Evolutionary conservation across 768 basidiomycete genomes (phyloP), one percentile per base, ranked within the genome.

Genomic region (Porpolomopsis calyptriformis): DNA sequence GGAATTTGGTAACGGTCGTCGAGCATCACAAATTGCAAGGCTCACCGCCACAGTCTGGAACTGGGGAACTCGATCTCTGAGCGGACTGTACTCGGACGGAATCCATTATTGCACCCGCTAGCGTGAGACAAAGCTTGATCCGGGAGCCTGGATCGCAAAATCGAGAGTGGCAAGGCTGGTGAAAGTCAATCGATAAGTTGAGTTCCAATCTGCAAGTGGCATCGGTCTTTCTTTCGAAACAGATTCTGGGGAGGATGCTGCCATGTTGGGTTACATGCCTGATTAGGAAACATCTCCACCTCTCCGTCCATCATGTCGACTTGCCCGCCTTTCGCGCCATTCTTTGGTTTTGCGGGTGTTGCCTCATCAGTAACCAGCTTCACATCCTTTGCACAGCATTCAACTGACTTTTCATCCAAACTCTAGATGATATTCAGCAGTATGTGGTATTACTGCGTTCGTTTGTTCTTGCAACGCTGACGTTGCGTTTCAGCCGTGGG

Each of bases 301-400:
- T n/a, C n/a, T n/a, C n/a, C n/a, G n/a, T n/a, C n/a, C n/a, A n/a
- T n/a, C 9, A 82, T 80, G 78, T 75, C 78, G 20, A 52, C 75
- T 41, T 96, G 91, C 62, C 91, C 91, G 50, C 88, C 92, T 24
- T 97, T 87, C 61, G 93, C 93, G 42, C 88, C 91, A 43, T 98
- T 98, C 80, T 96, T 98, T 62, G 94, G 93, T 22, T 93, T 99
- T 62, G 93, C 85, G 41, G 94, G 94, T 42, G 94, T 98, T 24
- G 86, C 91, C n/a, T 76, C 84, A 20, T 80, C 94, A 41, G 94
- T 96, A 56, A 66, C 86, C 63, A 25, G 18, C 39, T 14, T 40
- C 22, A 25, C 24, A 22, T 31, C 36, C 26, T 38, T 25, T n/a
- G 19, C 33, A 5, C 6, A 45, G 36, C 18, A n/a, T 47, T 24